Base-by-base conservation (phyloP, 208 protist genomes). In the Spongospora subterranea region DNA sequence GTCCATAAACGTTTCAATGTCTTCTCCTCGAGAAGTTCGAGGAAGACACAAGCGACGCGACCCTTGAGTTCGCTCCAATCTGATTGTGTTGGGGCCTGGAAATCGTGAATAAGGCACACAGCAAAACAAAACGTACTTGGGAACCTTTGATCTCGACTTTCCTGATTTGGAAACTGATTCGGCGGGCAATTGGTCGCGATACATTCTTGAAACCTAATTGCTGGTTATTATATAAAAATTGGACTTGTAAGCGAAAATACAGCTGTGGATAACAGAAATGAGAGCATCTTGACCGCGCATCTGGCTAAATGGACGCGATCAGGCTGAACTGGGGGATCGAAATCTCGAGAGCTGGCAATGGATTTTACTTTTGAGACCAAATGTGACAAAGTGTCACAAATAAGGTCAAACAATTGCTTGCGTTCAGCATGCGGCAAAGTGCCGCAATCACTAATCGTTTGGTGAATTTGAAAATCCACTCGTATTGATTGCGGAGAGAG, bases 241-340 rank as follows among this genome's bases (percentile, higher is more conserved):
- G n/a, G n/a, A n/a, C n/a, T n/a, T n/a, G n/a, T n/a, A n/a, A n/a
- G n/a, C n/a, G n/a, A n/a, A n/a, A n/a, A n/a, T n/a, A 82, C 71
- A 20, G 17, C 71, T 20, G 71, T 82, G 71, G n/a, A 6, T 20
- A 82, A 20, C 11, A 82, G 71, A 35, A 45, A 82, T 6, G 17
- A 82, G 35, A 40, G 71, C 71, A 82, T 82, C 71, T 82, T 82
- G 6, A 82, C 17, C n/a, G 71, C 71, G n/a, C 35, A 40, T 6
- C 71, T 6, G n/a, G 11, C 71, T 6, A 82, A 40, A 35, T 82
- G 35, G 71, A 82, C n/a, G 17, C n/a, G 71, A 20, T 82, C 71
- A n/a, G 6, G 17, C 6, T 35, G 11, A 6, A 17, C 6, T 29
- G 29, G 20, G 20, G 54, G 71, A 43, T 82, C 71, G 71, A 39